Conservation (phyloP, 2,329 filamentous ascomycete genomes). For the Aureobasidium sp. region DNA sequence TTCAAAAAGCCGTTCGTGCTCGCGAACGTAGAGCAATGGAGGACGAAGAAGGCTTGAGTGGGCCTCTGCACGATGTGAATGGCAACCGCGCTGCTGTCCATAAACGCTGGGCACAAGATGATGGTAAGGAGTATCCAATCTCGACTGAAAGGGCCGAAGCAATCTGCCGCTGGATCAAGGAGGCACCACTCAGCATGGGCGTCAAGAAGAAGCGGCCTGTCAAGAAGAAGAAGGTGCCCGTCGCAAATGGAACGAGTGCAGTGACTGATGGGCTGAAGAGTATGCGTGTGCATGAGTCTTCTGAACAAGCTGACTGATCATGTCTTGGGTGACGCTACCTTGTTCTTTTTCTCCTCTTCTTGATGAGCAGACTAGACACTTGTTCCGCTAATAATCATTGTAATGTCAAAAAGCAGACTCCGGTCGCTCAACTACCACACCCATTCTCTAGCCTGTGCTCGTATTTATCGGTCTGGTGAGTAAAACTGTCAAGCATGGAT, state of each 20-base stretch:
- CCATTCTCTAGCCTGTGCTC: too few relatives aligned
- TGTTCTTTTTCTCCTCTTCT: neutral
- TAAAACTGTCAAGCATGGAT: too few relatives aligned
- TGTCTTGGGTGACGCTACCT: neutral
- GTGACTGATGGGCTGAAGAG: neutral
- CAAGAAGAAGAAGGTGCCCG: constrained; percentile 15
- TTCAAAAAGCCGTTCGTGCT: constrained; percentile 56
- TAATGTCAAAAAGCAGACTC: neutral
- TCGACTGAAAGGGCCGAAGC: constrained; percentile 62
- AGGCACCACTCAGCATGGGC: constrained; percentile 36
- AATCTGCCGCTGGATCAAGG: constrained; percentile 61
- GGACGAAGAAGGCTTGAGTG: constrained; percentile 44
- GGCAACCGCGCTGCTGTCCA: neutral
- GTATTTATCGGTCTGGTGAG: too few relatives aligned
- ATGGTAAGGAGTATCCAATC: constrained; percentile 58
- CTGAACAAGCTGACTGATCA: constrained; percentile 5
- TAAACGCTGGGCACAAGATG: constrained; percentile 1
- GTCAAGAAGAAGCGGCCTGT: constrained; percentile 31
- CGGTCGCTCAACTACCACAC: neutral
- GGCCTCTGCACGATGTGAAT: constrained; percentile 26
- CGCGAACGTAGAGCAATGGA: constrained; percentile 51
- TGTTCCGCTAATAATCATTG: neutral
- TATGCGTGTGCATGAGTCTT: neutral
- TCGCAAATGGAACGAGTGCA: neutral
- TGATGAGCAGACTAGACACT: neutral